Base-by-base conservation (phyloP, 306 rosid species). In the Lablab purpureus region DNA sequence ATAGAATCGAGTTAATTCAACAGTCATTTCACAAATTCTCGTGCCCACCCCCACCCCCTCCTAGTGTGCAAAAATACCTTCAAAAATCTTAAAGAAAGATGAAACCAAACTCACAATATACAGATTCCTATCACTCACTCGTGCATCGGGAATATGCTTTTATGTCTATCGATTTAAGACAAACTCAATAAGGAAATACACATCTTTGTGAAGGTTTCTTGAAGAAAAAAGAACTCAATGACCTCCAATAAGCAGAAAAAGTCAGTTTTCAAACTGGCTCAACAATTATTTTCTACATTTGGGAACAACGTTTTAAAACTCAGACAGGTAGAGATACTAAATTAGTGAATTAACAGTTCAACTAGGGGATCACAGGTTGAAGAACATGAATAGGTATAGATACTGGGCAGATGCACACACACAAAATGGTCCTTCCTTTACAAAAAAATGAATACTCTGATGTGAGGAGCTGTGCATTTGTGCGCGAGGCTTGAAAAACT, bases 31-130 rank as follows among this genome's bases (percentile, higher is more conserved):
- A 40, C 43, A 37, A 37, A 54, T n/a, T n/a, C n/a, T n/a, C n/a
- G n/a, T n/a, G n/a, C n/a, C n/a, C 6, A 47, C 74, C 74, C 55
- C 67, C 51, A n/a, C n/a, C n/a, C n/a, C n/a, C 32, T 18, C 27
- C 58, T 37, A 67, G 52, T 50, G 55, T 10, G 22, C 41, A 78
- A 30, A 56, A 7, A 69, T 40, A 56, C 22, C 15, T 43, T 79
- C 63, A 34, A 71, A 15, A 22, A 25, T 22, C 59, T 54, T 54
- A 22, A 47, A n/a, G n/a, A n/a, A 71, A 71, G 51, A 58, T 55
- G 41, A 15, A 45, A 70, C 19, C 10, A 45, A 70, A 78, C 28
- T n/a, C 45, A 70, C 58, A 68, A 22, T 6, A 5, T 23, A 32
- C 8, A n/a, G 66, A 71, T 60, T 58, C 30, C 64, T 71, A 60